These are phyloP conservation scores for Selaginella tamariscina DNA, from an alignment of 75 land plant genomes.

Conservation along the genomic window DNA sequence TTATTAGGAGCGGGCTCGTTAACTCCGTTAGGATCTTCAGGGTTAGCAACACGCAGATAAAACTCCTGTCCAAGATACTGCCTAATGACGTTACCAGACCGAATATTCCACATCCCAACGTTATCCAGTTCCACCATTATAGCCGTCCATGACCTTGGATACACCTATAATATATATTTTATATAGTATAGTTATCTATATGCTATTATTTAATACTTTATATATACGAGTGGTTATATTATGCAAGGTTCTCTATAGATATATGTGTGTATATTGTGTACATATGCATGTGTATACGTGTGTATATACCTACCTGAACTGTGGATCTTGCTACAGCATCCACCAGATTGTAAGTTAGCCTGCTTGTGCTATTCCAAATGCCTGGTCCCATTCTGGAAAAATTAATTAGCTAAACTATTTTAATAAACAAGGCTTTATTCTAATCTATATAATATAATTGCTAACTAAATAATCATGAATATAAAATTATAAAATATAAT, in stretches of 20 bases:
- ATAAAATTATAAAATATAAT: too few relatives aligned
- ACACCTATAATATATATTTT: background rate
- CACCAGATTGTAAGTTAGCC: slow-evolving; percentile 5
- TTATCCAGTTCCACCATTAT: slow-evolving; percentile 9
- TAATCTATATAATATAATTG: background rate
- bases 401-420: too few relatives aligned
- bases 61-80: slow-evolving; percentile 10
- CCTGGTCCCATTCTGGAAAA: slow-evolving; percentile 8
- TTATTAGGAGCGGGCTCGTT: background rate
- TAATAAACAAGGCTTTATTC: too few relatives aligned
- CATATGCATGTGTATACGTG: too few relatives aligned
- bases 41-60: background rate
- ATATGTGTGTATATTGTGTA: too few relatives aligned
- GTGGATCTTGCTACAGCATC: slow-evolving; percentile 9
- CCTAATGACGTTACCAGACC: background rate
- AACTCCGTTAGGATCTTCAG: background rate
- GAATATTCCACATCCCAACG: slow-evolving; percentile 11
- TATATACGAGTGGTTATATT: too few relatives aligned
- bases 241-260: too few relatives aligned
- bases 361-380: background rate
- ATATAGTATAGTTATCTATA: too few relatives aligned
- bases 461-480: background rate
- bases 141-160: slow-evolving; percentile 4
- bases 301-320: slow-evolving; percentile 10
- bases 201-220: too few relatives aligned